Conservation (phyloP, 176 grass and related monocot species). For the Leersia perrieri region DNA sequence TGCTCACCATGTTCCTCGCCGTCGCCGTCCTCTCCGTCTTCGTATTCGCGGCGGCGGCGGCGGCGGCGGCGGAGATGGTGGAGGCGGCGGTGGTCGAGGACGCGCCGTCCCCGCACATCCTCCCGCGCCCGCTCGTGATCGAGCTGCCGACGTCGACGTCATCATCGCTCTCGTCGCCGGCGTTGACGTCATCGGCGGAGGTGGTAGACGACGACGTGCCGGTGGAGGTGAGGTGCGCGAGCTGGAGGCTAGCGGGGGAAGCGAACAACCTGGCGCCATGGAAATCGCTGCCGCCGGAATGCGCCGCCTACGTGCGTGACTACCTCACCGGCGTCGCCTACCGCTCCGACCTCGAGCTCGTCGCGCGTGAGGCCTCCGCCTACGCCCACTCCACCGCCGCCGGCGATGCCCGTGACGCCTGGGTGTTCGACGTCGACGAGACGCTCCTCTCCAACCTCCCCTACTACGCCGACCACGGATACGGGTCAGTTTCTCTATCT, state of each 20-base stretch:
- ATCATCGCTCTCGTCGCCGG: background rate
- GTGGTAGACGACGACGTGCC: background rate
- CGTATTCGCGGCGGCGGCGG: background rate
- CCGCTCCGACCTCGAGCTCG: constrained; percentile 53
- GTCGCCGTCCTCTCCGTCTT: background rate
- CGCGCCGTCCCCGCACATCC: background rate
- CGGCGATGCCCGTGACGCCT: constrained; percentile 35
- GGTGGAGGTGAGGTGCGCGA: constrained; percentile 43
- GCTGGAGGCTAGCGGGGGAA: constrained; percentile 66
- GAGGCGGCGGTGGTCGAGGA: background rate
- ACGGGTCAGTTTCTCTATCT: constrained; percentile 44
- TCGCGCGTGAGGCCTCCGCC: constrained; percentile 52
- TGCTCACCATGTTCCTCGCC: background rate
- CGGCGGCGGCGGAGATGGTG: background rate
- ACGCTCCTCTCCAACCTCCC: constrained; percentile 80
- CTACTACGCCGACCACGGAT: constrained; percentile 65
- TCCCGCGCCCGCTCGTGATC: constrained; percentile 39
- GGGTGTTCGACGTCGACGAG: constrained; percentile 91
- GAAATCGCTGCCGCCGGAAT: constrained; percentile 31
- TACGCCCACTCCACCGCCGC: constrained; percentile 33
- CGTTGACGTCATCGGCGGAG: background rate
- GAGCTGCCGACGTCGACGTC: constrained; percentile 25
- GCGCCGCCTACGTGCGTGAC: constrained; percentile 41
- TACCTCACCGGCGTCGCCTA: constrained; percentile 67
- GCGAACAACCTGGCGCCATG: constrained; percentile 63